phyloP scores from a whole-genome alignment of 495 filamentous ascomycete genomes.

The Penicillium macrosclerotiorum region DNA sequence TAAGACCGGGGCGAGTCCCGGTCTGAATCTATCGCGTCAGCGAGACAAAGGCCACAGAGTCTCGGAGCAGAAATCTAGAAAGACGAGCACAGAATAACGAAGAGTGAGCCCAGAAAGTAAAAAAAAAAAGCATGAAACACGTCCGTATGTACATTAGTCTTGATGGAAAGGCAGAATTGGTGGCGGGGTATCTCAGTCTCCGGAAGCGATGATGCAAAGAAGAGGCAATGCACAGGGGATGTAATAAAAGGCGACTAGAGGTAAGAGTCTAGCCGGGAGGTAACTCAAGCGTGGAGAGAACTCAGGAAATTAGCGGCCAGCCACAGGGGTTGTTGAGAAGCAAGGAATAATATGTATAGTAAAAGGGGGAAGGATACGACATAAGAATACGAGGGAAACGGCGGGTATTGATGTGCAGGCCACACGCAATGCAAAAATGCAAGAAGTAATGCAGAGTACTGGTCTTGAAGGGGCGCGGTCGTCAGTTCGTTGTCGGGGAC shows the following conservation, averaged over 20 bases:
- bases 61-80: no score
- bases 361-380: neutral
- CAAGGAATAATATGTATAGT: neutral
- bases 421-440: constrained; percentile 14
- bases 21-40: no score
- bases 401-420: neutral
- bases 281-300: neutral
- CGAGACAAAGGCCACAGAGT: no score
- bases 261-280: neutral
- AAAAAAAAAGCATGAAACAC: neutral
- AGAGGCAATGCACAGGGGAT: constrained; percentile 1
- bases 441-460: constrained; percentile 6
- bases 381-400: constrained; percentile 1
- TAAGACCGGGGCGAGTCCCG: no score
- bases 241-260: neutral
- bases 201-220: neutral
- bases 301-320: neutral
- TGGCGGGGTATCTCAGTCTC: constrained; percentile 16
- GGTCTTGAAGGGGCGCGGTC: neutral
- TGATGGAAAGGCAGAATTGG: constrained; percentile 2
- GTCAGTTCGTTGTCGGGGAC: constrained; percentile 7
- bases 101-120: no score
- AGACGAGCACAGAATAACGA: no score
- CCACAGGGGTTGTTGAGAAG: neutral
- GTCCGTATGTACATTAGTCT: constrained; percentile 3